Base-by-base conservation (phyloP, 2,329 filamentous ascomycete genomes). In the Talaromyces verruculosus region DNA sequence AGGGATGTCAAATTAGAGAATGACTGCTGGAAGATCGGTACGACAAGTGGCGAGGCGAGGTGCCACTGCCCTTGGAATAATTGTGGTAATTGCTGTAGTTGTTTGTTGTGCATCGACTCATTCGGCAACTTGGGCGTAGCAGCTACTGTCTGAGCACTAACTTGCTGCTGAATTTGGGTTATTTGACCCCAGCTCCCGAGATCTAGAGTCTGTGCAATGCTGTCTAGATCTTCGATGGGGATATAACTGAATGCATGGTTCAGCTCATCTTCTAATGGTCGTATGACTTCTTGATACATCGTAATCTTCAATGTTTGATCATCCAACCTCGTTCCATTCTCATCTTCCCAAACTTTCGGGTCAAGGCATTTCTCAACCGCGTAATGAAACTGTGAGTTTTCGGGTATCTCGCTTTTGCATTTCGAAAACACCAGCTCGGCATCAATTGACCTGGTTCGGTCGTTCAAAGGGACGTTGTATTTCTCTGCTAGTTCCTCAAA, bases 281-380 rank as follows among this genome's bases (percentile, higher is more conserved):
- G 19, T n/a, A 65, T 43, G 30, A 65, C 59, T 11, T 61, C 63
- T 22, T 65, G 41, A 45, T 65, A 65, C n/a, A 65, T 61, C 28
- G 49, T 28, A 6, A 28, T 33, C 28, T 61, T 65, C n/a, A 65
- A 22, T 2, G 43, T 43, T 10, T 60, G 39, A 3, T 65, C 63
- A 51, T 61, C 63, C 39, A 65, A n/a, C 30, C 60, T 45, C 13
- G 15, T n/a, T 6, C 59, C 63, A 19, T 61, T 61, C 45, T 65
- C 55, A n/a, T 65, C 45, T 25, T 61, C 25, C 35, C 57, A 58
- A 1, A 65, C 39, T 22, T 61, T 61, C 17, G 57, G 63, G 55
- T 65, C 63, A 6, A 65, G 47, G n/a, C 63, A 65, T 15, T 49
- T 61, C 28, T 65, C 63, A 10, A 65, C 63, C 13, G 57, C 63